Evolutionary conservation across 2,329 filamentous ascomycete genomes (phyloP), one percentile per base, ranked within the genome.

Genomic region (Colletotrichum orchidophilum): DNA sequence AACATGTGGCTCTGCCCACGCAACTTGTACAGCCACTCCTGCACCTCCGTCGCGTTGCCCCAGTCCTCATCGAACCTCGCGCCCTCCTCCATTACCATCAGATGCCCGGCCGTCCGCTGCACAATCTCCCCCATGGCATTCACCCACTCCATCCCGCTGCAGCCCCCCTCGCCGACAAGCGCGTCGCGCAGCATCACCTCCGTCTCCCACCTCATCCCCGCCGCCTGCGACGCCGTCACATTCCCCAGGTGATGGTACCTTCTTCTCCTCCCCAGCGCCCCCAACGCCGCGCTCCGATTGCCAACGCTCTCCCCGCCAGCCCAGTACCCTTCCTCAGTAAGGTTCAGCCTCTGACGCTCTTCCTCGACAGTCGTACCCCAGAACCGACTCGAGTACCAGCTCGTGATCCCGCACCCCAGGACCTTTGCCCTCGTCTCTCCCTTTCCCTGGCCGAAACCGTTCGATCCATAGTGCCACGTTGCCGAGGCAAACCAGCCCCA

Each of bases 401-500:
- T 85, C 61, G 85, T 74, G 50, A 87, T 77, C 1, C 83, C 83
- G 73, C 84, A 86, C 26, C 76, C 76, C n/a, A 81, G 75, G 2
- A 83, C 74, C 64, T 77, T 80, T 1, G 84, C 80, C 21, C 84
- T 76, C 18, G 78, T 75, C 74, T 87, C 86, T 13, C 85, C 85
- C 4, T 74, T 74, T 2, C 83, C 83, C 2, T 80, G 76, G 1
- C 82, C 81, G 11, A 76, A 74, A 5, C 81, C 78, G 26, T 78
- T 80, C 1, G 80, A 80, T 1, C 83, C 83, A 64, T 86, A 84
- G 73, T 84, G 82, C 72, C 80, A 79, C 6, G 83, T 80, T 1
- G 82, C 83, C 58, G 82, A 83, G 26, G 79, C 75, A 70, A 85
- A 85, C 85, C 85, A 87, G 39, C 79, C 81, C 81, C 82, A 85